A percentile compares a stretch with the other conserved stretches of the same genome.
Evolutionary conservation across 176 grass and related monocot species (phyloP).

Genomic region (Avena eriantha): DNA sequence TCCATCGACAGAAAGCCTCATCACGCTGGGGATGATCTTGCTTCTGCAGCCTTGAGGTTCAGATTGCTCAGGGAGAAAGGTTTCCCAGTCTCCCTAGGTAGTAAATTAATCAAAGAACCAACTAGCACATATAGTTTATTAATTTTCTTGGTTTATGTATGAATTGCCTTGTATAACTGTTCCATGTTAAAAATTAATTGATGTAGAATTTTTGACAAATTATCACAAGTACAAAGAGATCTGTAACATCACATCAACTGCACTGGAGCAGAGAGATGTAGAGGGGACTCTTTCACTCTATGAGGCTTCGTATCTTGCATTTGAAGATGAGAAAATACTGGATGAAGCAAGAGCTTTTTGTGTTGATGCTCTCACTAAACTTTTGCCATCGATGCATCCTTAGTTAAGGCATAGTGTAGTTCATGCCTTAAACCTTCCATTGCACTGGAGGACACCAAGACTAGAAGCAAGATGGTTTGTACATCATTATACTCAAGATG

Average conservation of each 20-base stretch:
- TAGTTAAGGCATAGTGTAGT: neutral
- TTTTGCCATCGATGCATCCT: neutral
- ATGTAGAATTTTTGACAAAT: neutral
- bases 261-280: neutral
- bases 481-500: neutral
- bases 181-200: no score
- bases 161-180: no score
- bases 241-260: neutral
- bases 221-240: neutral
- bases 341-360: constrained; percentile 36
- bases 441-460: constrained; percentile 26
- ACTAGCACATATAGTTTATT: no score
- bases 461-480: constrained; percentile 43
- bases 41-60: constrained; percentile 44
- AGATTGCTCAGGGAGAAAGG: constrained; percentile 53
- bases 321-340: constrained; percentile 21
- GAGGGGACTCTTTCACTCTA: constrained; percentile 36
- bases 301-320: constrained; percentile 38
- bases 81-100: constrained; percentile 44
- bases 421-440: constrained; percentile 23
- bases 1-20: neutral
- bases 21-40: constrained; percentile 3
- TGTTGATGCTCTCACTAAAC: neutral
- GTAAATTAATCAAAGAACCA: no score
- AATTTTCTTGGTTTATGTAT: no score